Percentiles rank a stretch among this genome's conserved stretches.
phyloP scores from a whole-genome alignment of 805 yeast species.

The Saccharomyces kudriavzevii region DNA sequence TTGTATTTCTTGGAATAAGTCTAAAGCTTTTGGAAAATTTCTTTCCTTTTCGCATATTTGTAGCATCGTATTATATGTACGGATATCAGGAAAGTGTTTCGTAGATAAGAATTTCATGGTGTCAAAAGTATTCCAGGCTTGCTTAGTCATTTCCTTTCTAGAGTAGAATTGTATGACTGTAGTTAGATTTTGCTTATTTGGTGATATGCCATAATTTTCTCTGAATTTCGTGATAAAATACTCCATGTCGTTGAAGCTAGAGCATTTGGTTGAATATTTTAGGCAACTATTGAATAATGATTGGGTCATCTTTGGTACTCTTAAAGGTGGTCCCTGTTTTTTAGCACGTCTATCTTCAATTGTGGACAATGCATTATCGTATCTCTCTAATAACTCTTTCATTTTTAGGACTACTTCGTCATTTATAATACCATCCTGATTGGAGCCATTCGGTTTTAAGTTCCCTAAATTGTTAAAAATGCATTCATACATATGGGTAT shows the following conservation, averaged over 20 bases:
- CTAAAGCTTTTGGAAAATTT: slow-evolving; percentile 67
- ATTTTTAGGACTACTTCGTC: slow-evolving; percentile 13
- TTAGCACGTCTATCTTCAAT: not conserved
- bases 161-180: slow-evolving; percentile 24
- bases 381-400: slow-evolving; percentile 16
- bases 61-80: slow-evolving; percentile 66
- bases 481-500: slow-evolving; percentile 18
- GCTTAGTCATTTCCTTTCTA: slow-evolving; percentile 17
- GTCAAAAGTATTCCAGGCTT: slow-evolving; percentile 69
- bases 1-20: slow-evolving; percentile 64
- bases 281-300: slow-evolving; percentile 22
- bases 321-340: not conserved
- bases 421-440: not conserved
- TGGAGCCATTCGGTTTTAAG: slow-evolving; percentile 1
- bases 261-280: slow-evolving; percentile 16
- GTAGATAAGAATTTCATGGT: slow-evolving; percentile 74
- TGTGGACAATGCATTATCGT: slow-evolving; percentile 9
- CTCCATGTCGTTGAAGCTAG: slow-evolving; percentile 17
- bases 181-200: slow-evolving; percentile 25
- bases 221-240: slow-evolving; percentile 21
- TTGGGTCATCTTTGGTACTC: slow-evolving; percentile 9
- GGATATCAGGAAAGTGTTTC: slow-evolving; percentile 56
- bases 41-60: slow-evolving; percentile 53
- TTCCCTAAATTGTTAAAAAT: slow-evolving; percentile 18
- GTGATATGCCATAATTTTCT: slow-evolving; percentile 17